phyloP scores from a whole-genome alignment of 345 rosid genomes.

The Linum usitatissimum region DNA sequence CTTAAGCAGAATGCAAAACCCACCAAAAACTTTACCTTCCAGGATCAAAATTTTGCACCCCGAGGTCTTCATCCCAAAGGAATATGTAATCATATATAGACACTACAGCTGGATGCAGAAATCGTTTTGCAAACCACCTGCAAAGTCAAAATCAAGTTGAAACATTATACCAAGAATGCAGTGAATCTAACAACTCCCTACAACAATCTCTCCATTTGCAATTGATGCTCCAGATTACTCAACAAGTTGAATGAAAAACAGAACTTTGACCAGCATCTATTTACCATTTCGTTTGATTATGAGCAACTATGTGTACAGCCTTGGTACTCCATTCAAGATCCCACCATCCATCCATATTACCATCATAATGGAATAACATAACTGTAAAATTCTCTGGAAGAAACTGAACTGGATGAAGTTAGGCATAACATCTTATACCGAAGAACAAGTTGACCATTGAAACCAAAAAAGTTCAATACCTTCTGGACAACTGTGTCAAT shows the following conservation, averaged over 20 bases:
- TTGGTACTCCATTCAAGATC: slow-evolving; percentile 69
- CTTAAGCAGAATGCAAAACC: background rate
- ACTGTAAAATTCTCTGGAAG: slow-evolving; percentile 81
- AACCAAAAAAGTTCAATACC: slow-evolving; percentile 32
- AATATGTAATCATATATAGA: slow-evolving; percentile 76
- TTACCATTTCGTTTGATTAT: slow-evolving; percentile 94
- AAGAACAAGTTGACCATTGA: background rate
- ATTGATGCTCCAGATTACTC: background rate
- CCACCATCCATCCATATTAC: slow-evolving; percentile 73
- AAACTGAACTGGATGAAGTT: slow-evolving; percentile 63
- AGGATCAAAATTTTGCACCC: slow-evolving; percentile 71
- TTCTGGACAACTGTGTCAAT: slow-evolving; percentile 64
- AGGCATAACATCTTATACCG: slow-evolving; percentile 17
- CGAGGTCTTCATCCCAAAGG: slow-evolving; percentile 98
- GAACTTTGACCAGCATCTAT: slow-evolving; percentile 1
- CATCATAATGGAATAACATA: slow-evolving; percentile 87
- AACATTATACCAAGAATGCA: background rate
- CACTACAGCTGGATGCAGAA: slow-evolving; percentile 86
- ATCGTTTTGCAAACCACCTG: slow-evolving; percentile 99
- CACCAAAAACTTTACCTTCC: slow-evolving; percentile 35
- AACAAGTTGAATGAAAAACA: background rate
- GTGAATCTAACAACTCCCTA: background rate
- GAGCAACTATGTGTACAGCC: slow-evolving; percentile 81
- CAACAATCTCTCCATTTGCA: background rate
- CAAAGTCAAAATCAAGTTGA: slow-evolving; percentile 3